Conservation (phyloP, 352 stramenopile genomes). For the Plasmopara halstedii region DNA sequence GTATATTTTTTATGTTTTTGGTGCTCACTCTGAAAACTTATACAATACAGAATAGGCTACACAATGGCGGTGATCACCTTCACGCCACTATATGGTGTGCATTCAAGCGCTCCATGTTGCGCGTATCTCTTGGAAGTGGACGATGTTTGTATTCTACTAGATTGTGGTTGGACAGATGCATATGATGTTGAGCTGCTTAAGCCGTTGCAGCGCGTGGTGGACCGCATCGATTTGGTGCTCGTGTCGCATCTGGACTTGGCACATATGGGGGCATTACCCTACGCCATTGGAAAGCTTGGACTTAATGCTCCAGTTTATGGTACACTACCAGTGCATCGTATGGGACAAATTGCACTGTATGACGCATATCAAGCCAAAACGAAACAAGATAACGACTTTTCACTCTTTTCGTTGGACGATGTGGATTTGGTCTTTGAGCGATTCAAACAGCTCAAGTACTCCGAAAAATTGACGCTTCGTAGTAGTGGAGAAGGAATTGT, state of each 20-base stretch:
- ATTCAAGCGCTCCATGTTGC: constrained; percentile 70
- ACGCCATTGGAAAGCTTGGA: constrained; percentile 80
- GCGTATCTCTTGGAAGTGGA: constrained; percentile 88
- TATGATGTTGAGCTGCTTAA: constrained; percentile 82
- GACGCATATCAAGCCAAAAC: constrained; percentile 91
- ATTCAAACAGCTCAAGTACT: constrained; percentile 94
- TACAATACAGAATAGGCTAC: no score
- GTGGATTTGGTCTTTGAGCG: constrained; percentile 90
- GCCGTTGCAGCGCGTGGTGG: constrained; percentile 74
- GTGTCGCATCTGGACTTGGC: constrained; percentile 86
- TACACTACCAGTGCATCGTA: constrained; percentile 93
- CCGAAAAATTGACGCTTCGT: constrained; percentile 86
- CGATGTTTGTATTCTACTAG: constrained; percentile 86
- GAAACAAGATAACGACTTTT: constrained; percentile 87
- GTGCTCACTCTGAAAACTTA: no score
- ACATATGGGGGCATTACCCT: constrained; percentile 87
- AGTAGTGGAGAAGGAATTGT: constrained; percentile 83
- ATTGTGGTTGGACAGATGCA: constrained; percentile 87
- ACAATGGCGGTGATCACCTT: constrained; percentile 89
- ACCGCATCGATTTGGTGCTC: constrained; percentile 84
- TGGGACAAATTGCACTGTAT: constrained; percentile 96
- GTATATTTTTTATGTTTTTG: no score
- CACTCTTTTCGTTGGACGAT: constrained; percentile 90
- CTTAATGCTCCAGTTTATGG: constrained; percentile 88
- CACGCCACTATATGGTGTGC: constrained; percentile 85